Conservation (phyloP, 495 filamentous ascomycete species). For the Clohesyomyces aquaticus region DNA sequence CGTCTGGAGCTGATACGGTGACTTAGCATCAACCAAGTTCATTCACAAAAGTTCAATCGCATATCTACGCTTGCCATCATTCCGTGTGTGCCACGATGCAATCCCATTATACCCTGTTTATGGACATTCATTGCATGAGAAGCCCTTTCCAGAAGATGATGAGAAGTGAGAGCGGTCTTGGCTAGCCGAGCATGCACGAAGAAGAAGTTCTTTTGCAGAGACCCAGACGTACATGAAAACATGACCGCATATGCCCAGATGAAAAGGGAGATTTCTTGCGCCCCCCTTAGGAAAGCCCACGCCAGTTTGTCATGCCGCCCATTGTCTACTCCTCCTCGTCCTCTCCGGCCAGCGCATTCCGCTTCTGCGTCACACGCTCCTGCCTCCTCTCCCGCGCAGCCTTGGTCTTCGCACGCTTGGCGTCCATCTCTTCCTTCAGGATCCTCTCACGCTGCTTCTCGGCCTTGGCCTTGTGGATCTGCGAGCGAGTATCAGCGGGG, state of each 20-base stretch:
- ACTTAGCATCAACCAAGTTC: slow-evolving; percentile 2
- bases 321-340: slow-evolving; percentile 53
- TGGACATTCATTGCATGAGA: slow-evolving; percentile 30
- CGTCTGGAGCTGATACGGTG: no score
- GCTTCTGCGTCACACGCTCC: slow-evolving; percentile 87
- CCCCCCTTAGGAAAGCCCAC: slow-evolving; percentile 40
- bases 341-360: slow-evolving; percentile 76
- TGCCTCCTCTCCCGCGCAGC: slow-evolving; percentile 95
- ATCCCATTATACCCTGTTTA: slow-evolving; percentile 25
- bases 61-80: background rate
- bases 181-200: slow-evolving; percentile 24
- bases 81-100: slow-evolving; percentile 18
- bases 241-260: slow-evolving; percentile 41
- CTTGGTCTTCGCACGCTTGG: slow-evolving; percentile 99
- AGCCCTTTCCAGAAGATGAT: background rate
- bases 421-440: slow-evolving; percentile 99
- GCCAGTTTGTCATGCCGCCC: slow-evolving; percentile 38
- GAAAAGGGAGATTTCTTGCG: slow-evolving; percentile 26
- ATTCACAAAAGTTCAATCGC: slow-evolving; percentile 1
- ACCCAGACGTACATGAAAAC: slow-evolving; percentile 44
- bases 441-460: slow-evolving; percentile 93
- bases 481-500: slow-evolving; percentile 15
- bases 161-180: slow-evolving; percentile 18
- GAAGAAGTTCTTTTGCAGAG: slow-evolving; percentile 37
- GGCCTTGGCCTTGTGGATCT: slow-evolving; percentile 99